Percentiles rank a stretch among this genome's conserved stretches.
Evolutionary conservation across 495 filamentous ascomycete genomes (phyloP).

Genomic region (Oleoguttula mirabilis): DNA sequence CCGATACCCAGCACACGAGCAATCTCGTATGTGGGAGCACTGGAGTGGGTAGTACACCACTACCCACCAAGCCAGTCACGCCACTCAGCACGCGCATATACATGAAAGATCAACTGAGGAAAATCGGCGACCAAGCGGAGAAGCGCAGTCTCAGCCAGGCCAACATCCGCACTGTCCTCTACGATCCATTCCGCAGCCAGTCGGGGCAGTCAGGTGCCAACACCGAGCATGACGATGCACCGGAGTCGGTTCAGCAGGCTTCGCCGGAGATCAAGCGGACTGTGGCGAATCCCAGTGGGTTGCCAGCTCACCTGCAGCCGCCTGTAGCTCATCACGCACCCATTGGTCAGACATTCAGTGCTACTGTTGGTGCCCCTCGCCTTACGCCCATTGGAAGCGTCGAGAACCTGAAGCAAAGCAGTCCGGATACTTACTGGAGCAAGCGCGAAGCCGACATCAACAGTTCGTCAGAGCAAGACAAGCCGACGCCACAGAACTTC

Average conservation of each 20-base stretch:
- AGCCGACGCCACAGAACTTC: slow-evolving; percentile 4
- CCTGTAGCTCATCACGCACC: not conserved
- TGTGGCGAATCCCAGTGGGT: slow-evolving; percentile 9
- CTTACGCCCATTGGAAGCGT: not conserved
- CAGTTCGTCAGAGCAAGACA: not conserved
- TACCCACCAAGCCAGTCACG: not conserved
- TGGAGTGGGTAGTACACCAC: not conserved
- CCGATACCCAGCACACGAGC: not conserved
- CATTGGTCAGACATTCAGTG: not conserved
- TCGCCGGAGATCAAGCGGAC: slow-evolving; percentile 6
- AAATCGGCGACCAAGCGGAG: slow-evolving; percentile 17
- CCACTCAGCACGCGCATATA: slow-evolving; percentile 1
- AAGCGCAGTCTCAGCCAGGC: slow-evolving; percentile 17
- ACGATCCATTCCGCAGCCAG: slow-evolving; percentile 12
- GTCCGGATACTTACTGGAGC: slow-evolving; percentile 6
- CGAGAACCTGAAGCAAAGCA: slow-evolving; percentile 9
- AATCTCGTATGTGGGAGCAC: not conserved
- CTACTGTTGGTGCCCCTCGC: not conserved
- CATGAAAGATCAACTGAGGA: slow-evolving; percentile 13
- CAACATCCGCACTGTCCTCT: slow-evolving; percentile 19
- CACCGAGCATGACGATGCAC: not conserved
- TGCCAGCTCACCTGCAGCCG: not conserved
- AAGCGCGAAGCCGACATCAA: slow-evolving; percentile 2
- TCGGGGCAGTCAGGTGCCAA: not conserved
- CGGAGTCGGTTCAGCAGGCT: not conserved